Base-by-base conservation (phyloP, 2,329 filamentous ascomycete species). In the Fusarium sp. region DNA sequence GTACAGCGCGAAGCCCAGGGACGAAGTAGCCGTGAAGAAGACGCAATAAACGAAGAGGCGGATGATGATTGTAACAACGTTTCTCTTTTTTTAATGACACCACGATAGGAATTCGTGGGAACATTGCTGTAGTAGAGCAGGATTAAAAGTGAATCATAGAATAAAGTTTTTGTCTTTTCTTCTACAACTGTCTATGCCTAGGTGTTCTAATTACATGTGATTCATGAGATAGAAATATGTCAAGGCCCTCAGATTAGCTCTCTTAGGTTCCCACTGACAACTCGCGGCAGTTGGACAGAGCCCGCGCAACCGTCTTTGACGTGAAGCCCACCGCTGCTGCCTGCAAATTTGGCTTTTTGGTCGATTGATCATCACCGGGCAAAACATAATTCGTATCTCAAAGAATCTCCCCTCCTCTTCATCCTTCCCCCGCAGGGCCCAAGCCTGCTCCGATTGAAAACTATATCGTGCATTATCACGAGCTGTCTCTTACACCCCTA, bases 341-440 rank as follows among this genome's bases (percentile, higher is more conserved):
- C 83, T 86, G 82, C 84, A 85, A 86, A 84, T 86, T 86, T 86
- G 84, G 84, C 84, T 86, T 85, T 84, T 85, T 85, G 84, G 84
- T 82, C 79, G 73, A 77, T 82, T 77, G 73, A 80, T 86, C 84
- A 86, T 86, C 84, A 85, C 78, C 68, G 83, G 83, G 83, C 76
- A 69, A 37, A 37, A 48, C 58, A 62, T 45, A 50, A 60, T 63
- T 63, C 45, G 60, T 62, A 58, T 66, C 60, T 63, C 56, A 21
- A 63, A 67, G 49, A 48, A 34, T 60, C 28, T 37, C 34, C 4
- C 34, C 34, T 37, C 34, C 18, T 11, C 34, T 12, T n/a, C 18
- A n/a, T n/a, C 18, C 26, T 28, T n/a, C 31, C 61, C 52, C 44
- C n/a, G 21, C 43, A 53, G 60, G 42, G 18, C 18, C 57, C 67